Evolutionary conservation across 257 asterid genomes (phyloP), one percentile per base, ranked within the genome.

Genomic region (Phtheirospermum japonicum): DNA sequence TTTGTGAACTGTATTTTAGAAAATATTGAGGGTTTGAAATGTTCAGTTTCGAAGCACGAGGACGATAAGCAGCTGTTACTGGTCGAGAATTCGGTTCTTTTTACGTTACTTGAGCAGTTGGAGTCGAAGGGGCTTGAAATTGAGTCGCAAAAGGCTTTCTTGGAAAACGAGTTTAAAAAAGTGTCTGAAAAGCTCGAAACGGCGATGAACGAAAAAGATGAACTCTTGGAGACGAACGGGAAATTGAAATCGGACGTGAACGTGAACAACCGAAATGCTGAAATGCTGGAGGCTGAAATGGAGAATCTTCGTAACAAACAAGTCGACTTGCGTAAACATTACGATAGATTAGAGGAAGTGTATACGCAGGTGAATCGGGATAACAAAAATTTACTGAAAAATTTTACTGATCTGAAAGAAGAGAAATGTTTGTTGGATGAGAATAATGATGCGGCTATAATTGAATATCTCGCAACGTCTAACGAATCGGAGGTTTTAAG

Each of bases 11-110:
- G 68, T 34, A 78, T 89, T 61, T 67, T 87, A 4, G 76, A 75
- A 54, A 73, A 58, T 60, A 87, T 89, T 1, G 88, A 83, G 73
- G 83, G 74, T 37, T 61, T 85, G 89, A 89, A 80, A 49, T 45
- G 65, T 46, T 82, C 84, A 1, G 69, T 87, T 54, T 67, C 63
- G 12, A 75, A 73, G 49, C 76, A 75, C 16, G 91, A 85, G 75
- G 87, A 83, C 63, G 84, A 83, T 36, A 82, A 85, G 74, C 82
- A 85, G 73, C 71, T 71, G 73, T 83, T 82, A 39, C 66, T 81
- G 69, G 80, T 93, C 56, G 96, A 93, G 74, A 93, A 93, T 61
- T 73, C 94, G 0, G 90, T 93, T 73, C 85, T 93, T 30, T 43
- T 79, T 45, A 84, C 95, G 59, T 73, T 87, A 34, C 80, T 93